These are phyloP conservation scores for Coemansia sp. DNA, from an alignment of 192 early-diverging fungal species.

Conservation along the genomic window DNA sequence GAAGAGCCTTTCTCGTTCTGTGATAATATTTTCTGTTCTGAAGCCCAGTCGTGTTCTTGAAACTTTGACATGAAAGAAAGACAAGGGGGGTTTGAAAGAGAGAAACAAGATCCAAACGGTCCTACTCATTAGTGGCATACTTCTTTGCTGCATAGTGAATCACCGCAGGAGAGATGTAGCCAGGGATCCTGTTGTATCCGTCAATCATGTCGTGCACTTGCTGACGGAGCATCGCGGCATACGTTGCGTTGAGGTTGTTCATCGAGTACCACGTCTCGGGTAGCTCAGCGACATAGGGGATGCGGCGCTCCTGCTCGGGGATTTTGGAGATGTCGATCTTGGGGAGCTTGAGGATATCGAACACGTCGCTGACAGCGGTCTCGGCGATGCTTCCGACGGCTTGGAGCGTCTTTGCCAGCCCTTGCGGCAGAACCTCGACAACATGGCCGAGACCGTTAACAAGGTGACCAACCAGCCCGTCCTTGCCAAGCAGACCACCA, in stretches of 20 bases:
- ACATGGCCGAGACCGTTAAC: slow-evolving; percentile 48
- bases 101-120: background rate
- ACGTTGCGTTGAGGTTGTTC: slow-evolving; percentile 54
- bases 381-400: slow-evolving; percentile 47
- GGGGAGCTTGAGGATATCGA: slow-evolving; percentile 47
- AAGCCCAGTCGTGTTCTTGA: background rate
- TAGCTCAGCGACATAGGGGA: slow-evolving; percentile 40
- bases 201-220: slow-evolving; percentile 53
- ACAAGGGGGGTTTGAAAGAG: background rate
- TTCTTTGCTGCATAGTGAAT: slow-evolving; percentile 51
- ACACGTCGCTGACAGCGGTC: slow-evolving; percentile 37
- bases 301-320: slow-evolving; percentile 45
- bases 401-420: slow-evolving; percentile 47
- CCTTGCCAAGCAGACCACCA: slow-evolving; percentile 34
- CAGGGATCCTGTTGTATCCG: slow-evolving; percentile 47
- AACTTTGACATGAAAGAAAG: background rate
- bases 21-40: background rate
- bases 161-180: slow-evolving; percentile 49
- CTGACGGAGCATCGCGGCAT: slow-evolving; percentile 40
- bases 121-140: slow-evolving; percentile 28
- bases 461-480: slow-evolving; percentile 46
- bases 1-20: too few relatives aligned
- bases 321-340: slow-evolving; percentile 49
- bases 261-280: slow-evolving; percentile 48
- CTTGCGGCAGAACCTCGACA: slow-evolving; percentile 48